Evolutionary conservation across 768 basidiomycete genomes (phyloP).

Genomic region (Asterophora parasitica): DNA sequence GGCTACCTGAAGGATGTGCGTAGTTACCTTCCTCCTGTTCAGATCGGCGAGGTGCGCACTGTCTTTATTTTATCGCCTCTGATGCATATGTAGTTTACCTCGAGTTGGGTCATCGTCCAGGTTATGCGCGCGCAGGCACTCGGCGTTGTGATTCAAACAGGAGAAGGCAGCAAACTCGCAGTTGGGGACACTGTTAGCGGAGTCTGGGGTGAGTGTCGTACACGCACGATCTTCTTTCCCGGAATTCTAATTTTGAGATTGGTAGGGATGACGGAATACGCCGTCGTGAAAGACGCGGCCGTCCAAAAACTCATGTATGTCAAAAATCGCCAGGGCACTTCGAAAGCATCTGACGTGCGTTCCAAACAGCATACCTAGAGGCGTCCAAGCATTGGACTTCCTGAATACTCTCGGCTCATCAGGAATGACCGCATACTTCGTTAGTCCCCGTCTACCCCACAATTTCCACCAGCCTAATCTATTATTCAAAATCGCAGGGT

Average conservation of each 20-base stretch:
- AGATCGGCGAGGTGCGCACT: constrained; percentile 54
- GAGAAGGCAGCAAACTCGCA: constrained; percentile 47
- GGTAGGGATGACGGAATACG: constrained; percentile 77
- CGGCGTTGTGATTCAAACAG: constrained; percentile 59
- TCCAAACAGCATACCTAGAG: constrained; percentile 47
- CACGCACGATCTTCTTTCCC: not conserved
- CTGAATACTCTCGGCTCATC: constrained; percentile 70
- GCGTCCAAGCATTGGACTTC: constrained; percentile 68
- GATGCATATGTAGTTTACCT: not conserved
- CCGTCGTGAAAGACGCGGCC: constrained; percentile 49
- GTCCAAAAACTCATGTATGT: constrained; percentile 55
- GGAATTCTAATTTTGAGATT: not conserved
- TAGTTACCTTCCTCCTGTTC: constrained; percentile 65
- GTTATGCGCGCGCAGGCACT: constrained; percentile 72
- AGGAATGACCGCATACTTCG: constrained; percentile 91
- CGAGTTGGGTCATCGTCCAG: constrained; percentile 16
- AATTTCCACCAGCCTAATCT: not conserved
- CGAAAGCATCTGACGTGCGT: not conserved
- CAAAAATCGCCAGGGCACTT: not conserved
- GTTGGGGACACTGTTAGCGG: constrained; percentile 71
- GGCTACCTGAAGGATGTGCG: constrained; percentile 72
- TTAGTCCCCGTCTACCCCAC: constrained; percentile 27
- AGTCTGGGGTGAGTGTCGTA: constrained; percentile 43
- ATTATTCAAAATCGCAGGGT: constrained; percentile 44
- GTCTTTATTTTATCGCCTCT: not conserved